These are phyloP conservation scores for Candida dajiaensis DNA, from an alignment of 805 yeast genomes.

Conservation along the genomic window DNA sequence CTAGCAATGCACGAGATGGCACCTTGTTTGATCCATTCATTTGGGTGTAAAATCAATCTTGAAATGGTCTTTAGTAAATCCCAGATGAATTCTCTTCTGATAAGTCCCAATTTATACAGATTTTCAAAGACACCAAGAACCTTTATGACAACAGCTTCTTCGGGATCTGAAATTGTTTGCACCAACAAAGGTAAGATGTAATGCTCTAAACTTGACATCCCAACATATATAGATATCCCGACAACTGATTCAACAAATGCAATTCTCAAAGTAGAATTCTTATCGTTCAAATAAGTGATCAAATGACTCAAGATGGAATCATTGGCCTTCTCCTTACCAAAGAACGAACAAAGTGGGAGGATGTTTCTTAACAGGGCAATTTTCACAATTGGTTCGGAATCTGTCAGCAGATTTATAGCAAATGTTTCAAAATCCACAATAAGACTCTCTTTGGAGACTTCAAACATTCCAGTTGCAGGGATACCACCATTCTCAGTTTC, in stretches of 20 bases:
- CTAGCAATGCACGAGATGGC: slow-evolving; percentile 56
- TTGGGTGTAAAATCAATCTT: slow-evolving; percentile 75
- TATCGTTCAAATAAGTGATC: slow-evolving; percentile 85
- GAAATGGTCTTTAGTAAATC: slow-evolving; percentile 46
- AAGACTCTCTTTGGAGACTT: slow-evolving; percentile 37
- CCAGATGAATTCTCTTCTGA: slow-evolving; percentile 46
- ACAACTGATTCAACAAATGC: slow-evolving; percentile 69
- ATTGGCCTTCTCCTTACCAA: slow-evolving; percentile 84
- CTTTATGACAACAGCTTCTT: slow-evolving; percentile 70
- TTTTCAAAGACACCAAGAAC: slow-evolving; percentile 58
- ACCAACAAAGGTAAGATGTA: slow-evolving; percentile 79
- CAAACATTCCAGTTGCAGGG: slow-evolving; percentile 28
- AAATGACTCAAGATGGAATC: slow-evolving; percentile 86
- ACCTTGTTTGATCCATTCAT: slow-evolving; percentile 75
- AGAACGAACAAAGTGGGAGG: slow-evolving; percentile 70
- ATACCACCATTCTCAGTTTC: slow-evolving; percentile 37
- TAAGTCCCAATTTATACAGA: slow-evolving; percentile 49
- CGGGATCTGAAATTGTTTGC: slow-evolving; percentile 80
- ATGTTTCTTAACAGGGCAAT: slow-evolving; percentile 65
- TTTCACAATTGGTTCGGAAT: slow-evolving; percentile 57
- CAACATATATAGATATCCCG: slow-evolving; percentile 73
- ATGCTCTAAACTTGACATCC: slow-evolving; percentile 77
- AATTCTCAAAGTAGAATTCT: slow-evolving; percentile 57
- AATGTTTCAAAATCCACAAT: slow-evolving; percentile 58
- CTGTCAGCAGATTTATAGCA: slow-evolving; percentile 63